Evolutionary conservation across 2,329 filamentous ascomycete genomes (phyloP).

Genomic region (Teratosphaeriaceae sp.): DNA sequence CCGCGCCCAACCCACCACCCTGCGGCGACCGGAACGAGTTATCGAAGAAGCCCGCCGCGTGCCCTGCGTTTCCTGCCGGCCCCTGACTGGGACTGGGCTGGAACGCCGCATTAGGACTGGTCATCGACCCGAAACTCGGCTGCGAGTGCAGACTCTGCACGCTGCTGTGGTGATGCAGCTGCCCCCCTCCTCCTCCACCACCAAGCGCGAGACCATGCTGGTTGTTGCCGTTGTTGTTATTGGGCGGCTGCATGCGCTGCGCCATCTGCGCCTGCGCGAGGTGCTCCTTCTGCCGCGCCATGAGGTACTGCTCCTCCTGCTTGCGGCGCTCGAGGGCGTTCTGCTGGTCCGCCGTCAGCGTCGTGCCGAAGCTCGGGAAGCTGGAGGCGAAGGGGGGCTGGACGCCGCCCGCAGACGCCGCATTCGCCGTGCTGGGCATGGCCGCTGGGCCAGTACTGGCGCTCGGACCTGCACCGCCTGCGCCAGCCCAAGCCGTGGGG

Average conservation of each 20-base stretch:
- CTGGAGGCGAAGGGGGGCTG: slow-evolving; percentile 84
- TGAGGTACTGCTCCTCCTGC: slow-evolving; percentile 95
- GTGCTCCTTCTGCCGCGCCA: slow-evolving; percentile 92
- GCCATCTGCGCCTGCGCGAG: slow-evolving; percentile 79
- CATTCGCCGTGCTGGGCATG: slow-evolving; percentile 20
- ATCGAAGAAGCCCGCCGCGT: slow-evolving; percentile 65
- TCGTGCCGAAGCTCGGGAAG: slow-evolving; percentile 94
- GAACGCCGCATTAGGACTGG: slow-evolving; percentile 67
- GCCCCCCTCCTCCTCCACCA: slow-evolving; percentile 41
- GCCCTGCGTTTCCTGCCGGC: slow-evolving; percentile 19
- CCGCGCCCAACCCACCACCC: slow-evolving; percentile 36
- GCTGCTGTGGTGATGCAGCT: slow-evolving; percentile 87
- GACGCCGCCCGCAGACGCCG: slow-evolving; percentile 29
- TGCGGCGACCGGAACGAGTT: slow-evolving; percentile 39
- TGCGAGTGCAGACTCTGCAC: slow-evolving; percentile 95
- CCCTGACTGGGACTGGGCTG: slow-evolving; percentile 53
- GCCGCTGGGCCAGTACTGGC: slow-evolving; percentile 5
- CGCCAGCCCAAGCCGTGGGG: slow-evolving; percentile 36
- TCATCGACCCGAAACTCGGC: slow-evolving; percentile 91
- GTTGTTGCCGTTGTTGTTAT: too few relatives aligned
- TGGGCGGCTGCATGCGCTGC: slow-evolving; percentile 59
- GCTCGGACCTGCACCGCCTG: slow-evolving; percentile 4
- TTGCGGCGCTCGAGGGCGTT: slow-evolving; percentile 94
- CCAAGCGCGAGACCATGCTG: slow-evolving; percentile 21
- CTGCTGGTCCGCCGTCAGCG: slow-evolving; percentile 93